Percentiles rank a stretch among this genome's conserved stretches.
Conservation (phyloP, 768 basidiomycete species). For the Clathrus columnatus region DNA sequence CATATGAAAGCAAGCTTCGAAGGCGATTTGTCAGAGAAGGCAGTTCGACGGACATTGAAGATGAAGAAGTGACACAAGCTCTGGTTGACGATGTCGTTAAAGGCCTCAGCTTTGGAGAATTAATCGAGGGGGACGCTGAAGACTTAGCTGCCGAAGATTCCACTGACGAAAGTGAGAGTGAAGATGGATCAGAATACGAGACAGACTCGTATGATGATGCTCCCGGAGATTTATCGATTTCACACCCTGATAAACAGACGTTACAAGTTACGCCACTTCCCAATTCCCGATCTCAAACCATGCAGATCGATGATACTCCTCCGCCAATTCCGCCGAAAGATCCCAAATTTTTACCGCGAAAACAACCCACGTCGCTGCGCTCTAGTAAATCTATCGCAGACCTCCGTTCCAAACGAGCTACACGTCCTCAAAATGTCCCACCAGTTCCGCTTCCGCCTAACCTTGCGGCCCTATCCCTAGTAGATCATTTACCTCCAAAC, state of each 20-base stretch:
- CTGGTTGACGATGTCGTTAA: slow-evolving; percentile 75
- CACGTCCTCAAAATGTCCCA: neutral
- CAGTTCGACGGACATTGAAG: slow-evolving; percentile 47
- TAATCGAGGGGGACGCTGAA: slow-evolving; percentile 68
- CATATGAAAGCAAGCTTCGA: slow-evolving; percentile 88
- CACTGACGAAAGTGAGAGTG: slow-evolving; percentile 34
- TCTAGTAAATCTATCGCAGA: slow-evolving; percentile 1
- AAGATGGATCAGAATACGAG: slow-evolving; percentile 30
- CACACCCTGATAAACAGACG: neutral
- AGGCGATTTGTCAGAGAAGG: slow-evolving; percentile 61
- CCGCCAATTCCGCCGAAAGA: slow-evolving; percentile 36
- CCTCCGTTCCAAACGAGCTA: slow-evolving; percentile 4
- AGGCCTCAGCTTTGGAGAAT: slow-evolving; percentile 74
- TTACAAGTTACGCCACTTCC: slow-evolving; percentile 11
- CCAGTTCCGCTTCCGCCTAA: slow-evolving; percentile 4
- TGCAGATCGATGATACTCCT: slow-evolving; percentile 25
- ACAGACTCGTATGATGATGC: slow-evolving; percentile 27
- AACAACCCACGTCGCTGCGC: slow-evolving; percentile 11
- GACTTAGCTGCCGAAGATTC: slow-evolving; percentile 68
- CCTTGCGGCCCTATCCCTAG: neutral
- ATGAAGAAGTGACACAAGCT: slow-evolving; percentile 76
- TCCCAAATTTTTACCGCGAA: slow-evolving; percentile 17
- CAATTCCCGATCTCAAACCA: slow-evolving; percentile 34
- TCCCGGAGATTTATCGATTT: neutral
- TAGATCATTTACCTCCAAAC: neutral